These are phyloP conservation scores for Cadophora gregata DNA, from an alignment of 2,329 filamentous ascomycete species.

Conservation along the genomic window DNA sequence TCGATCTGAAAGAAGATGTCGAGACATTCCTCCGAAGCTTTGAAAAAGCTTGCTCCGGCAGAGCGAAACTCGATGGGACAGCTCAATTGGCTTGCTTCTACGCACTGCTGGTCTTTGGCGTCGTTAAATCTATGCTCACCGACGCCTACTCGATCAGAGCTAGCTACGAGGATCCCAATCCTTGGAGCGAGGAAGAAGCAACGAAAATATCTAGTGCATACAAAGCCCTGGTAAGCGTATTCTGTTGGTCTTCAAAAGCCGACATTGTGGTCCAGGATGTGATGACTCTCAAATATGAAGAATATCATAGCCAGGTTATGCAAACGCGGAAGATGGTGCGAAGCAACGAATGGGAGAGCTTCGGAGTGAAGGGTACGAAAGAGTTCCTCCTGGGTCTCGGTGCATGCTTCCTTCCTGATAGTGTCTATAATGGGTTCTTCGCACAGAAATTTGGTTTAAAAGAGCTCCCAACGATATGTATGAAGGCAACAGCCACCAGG, in stretches of 20 bases:
- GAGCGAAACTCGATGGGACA: conserved; percentile 31
- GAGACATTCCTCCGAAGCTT: conserved; percentile 32
- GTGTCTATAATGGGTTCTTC: conserved; percentile 36
- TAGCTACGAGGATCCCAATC: conserved; percentile 27
- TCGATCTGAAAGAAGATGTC: conserved; percentile 34
- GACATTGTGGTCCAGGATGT: conserved; percentile 29
- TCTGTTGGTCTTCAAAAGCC: conserved; percentile 34
- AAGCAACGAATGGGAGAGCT: conserved; percentile 26
- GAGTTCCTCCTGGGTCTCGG: conserved; percentile 36
- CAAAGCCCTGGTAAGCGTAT: conserved; percentile 34
- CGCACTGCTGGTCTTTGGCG: conserved; percentile 32
- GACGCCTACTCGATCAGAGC: conserved; percentile 33
- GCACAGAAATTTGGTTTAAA: conserved; percentile 30
- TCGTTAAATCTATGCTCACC: conserved; percentile 34
- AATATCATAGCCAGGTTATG: background rate
- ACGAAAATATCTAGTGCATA: conserved; percentile 32
- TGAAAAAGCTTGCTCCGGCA: conserved; percentile 30
- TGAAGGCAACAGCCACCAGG: background rate
- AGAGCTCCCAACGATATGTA: conserved; percentile 16
- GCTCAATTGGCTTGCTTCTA: conserved; percentile 35
- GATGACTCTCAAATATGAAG: background rate
- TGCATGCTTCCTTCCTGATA: conserved; percentile 24
- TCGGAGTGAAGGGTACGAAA: conserved; percentile 32
- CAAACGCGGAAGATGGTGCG: conserved; percentile 25
- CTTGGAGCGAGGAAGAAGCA: conserved; percentile 30